These are phyloP conservation scores for Rhizopus sp. DNA, from an alignment of 371 early-diverging fungal species.

Conservation along the genomic window DNA sequence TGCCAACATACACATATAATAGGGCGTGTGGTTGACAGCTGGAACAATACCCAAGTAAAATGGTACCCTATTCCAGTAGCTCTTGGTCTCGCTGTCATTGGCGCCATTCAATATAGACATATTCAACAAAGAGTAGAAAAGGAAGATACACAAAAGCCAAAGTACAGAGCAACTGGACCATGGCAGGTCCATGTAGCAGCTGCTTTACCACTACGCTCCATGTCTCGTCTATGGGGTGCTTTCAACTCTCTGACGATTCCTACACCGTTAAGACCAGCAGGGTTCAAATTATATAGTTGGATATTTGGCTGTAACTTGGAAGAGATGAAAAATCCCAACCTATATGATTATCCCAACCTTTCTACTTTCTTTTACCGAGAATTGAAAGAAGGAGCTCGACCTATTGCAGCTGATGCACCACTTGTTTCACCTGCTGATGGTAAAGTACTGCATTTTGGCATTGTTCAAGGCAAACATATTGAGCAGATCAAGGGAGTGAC, in stretches of 20 bases:
- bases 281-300: constrained; percentile 79
- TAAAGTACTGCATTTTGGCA: constrained; percentile 84
- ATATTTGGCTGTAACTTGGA: constrained; percentile 90
- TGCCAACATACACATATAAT: not conserved
- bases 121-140: constrained; percentile 38
- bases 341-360: constrained; percentile 81
- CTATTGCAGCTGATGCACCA: constrained; percentile 56
- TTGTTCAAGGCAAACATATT: constrained; percentile 72
- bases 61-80: constrained; percentile 82
- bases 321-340: constrained; percentile 86
- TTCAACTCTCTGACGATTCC: constrained; percentile 87
- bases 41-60: constrained; percentile 61
- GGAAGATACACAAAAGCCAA: constrained; percentile 26
- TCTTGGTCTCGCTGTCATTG: constrained; percentile 78
- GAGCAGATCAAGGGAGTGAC: constrained; percentile 95
- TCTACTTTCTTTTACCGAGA: constrained; percentile 91
- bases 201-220: constrained; percentile 81
- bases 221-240: constrained; percentile 91
- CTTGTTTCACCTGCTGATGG: constrained; percentile 92
- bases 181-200: constrained; percentile 90
- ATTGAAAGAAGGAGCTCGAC: constrained; percentile 76
- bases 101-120: constrained; percentile 66
- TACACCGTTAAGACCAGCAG: constrained; percentile 68
- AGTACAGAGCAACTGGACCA: constrained; percentile 71
- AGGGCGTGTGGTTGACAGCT: constrained; percentile 41